Evolutionary conservation across 345 rosid species (phyloP), one percentile per base, ranked within the genome.

Genomic region (Eucalyptus brandiana): DNA sequence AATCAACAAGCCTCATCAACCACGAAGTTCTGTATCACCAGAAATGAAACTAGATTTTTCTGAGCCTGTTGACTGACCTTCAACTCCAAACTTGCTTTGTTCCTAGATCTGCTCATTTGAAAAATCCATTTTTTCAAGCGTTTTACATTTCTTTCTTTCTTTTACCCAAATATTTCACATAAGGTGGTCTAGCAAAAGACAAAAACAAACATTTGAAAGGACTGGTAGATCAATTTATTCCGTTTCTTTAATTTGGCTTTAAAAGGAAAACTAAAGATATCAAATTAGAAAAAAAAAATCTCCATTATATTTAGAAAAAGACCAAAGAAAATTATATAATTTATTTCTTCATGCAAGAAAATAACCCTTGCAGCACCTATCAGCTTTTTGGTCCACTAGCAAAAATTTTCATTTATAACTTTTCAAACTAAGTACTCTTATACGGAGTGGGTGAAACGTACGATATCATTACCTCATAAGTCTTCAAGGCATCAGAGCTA

Each of bases 401-500:
- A 32, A 67, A 67, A 67, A 67, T 32, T 3, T 5, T 37, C 6
- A 67, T 32, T 65, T 65, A 37, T 21, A 58, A 37, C 85, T 67
- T 17, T 16, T 86, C 87, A 9, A n/a, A 51, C 18, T 54, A 54
- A 87, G 24, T 67, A 67, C 44, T 69, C 80, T 72, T 19, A 18
- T 18, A 0, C 12, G 4, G 72, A 32, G 42, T 24, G 80, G 42
- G 3, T 34, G 24, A 86, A 3, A 15, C 15, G 56, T n/a, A 8
- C 0, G 26, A 19, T 10, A 21, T 48, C 47, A 44, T 85, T 88
- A 96, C 99, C 96, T 96, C 94, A 58, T 93, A 97, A 5, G 96
- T 94, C 85, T 93, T 92, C 16, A 94, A 87, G 83, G 99, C 96
- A 40, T 93, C 97, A 18, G 91, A 92, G 88, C 95, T 95, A 34